Base-by-base conservation (phyloP, 768 basidiomycete genomes). In the Pholiota conissans region DNA sequence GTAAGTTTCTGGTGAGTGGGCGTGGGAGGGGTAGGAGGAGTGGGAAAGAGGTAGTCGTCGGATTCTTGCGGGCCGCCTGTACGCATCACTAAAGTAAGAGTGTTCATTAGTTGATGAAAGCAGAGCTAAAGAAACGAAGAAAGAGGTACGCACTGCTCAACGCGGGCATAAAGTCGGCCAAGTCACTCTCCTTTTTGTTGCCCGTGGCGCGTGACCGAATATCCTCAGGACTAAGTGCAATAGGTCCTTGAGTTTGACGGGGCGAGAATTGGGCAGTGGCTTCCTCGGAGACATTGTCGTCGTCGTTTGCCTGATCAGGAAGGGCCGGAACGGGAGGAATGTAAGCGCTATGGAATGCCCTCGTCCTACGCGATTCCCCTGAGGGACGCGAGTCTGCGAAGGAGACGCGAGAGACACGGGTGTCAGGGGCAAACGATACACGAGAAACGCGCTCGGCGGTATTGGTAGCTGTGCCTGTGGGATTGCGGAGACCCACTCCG, bases 381-480 rank as follows among this genome's bases (percentile, higher is more conserved):
- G 75, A 77, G 0, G 79, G 79, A 5, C 81, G 74, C 3, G 74
- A 71, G 45, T 76, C 73, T 0, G 76, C 78, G 34, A 77, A 76
- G 1, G 73, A 75, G 10, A 76, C 74, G 2, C 76, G 66, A 20
- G 73, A 75, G 5, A 67, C 64, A 8, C 76, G 64, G 20, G 81
- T 75, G 56, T 84, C 84, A 4, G 81, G 76, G 0, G 89, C 89
- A 63, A 91, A 91, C 0, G 88, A 89, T 0, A 91, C 85, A 24
- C 88, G 80, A 0, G 85, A 82, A 0, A 79, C 74, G 55, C 76
- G 71, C 50, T 78, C 71, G 16, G 70, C 66, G 27, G 69, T 62
- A 37, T 65, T 63, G 9, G 69, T 49, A 3, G 76, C 73, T 11
- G 9, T 13, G 22, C 42, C 42, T 1, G 77, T 70, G 14, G 81